Evolutionary conservation across 2,329 filamentous ascomycete species (phyloP), one percentile per base, ranked within the genome.

Genomic region (Amauroascus niger): DNA sequence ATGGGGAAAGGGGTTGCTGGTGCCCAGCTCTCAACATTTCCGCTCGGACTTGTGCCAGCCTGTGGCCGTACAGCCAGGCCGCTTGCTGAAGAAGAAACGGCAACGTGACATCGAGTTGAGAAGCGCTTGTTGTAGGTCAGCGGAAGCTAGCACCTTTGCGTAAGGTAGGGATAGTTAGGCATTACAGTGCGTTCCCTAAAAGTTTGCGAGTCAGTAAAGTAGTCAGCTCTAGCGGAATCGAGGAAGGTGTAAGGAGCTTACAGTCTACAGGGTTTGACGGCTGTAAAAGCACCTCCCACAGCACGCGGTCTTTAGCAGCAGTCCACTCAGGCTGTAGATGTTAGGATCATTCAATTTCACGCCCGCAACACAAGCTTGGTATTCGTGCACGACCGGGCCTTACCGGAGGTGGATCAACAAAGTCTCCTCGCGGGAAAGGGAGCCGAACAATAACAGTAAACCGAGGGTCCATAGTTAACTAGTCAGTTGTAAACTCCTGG

Each of bases 41-140:
- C 18, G 87, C 89, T 60, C 88, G 82, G 46, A 97, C 87, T 67
- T 96, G 88, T 0, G 87, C 87, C 26, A 94, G 80, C 71, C 97
- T 88, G 49, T 87, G 79, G 67, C 97, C 90, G 65, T 93, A 95
- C 5, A 97, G 80, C 80, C 89, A 95, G 68, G 88, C 89, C 58
- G 89, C 89, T 70, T 98, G 89, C 66, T 95, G 88, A 14, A 96
- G 80, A 30, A 98, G 78, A 64, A 97, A 97, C 39, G 88, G 79
- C 55, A 94, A 81, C 24, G 87, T 85, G 18, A 96, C 91, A 58
- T 90, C 80, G 69, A 96, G 95, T 44, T 81, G 77, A 50, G 79
- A 76, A 45, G 87, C 88, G 65, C 85, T 86, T 61, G 18, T 53
- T 11, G n/a, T 16, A 32, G 2, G 20, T 53, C 28, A 48, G 43